Conservation (phyloP, 176 grass and related monocot species). For the Cenchrus purpureus region DNA sequence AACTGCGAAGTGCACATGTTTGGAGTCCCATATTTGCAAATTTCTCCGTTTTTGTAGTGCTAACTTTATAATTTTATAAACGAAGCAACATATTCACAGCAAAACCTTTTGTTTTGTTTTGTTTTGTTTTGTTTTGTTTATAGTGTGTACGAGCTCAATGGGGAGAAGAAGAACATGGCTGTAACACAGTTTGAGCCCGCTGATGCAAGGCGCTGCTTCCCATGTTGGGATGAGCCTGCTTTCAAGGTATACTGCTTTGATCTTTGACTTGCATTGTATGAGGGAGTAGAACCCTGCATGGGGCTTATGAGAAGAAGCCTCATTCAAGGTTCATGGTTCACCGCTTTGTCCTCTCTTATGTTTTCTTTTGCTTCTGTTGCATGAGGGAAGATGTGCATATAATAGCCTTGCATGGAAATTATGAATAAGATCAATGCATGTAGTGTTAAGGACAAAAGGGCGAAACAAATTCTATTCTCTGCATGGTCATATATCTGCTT, state of each 20-base stretch:
- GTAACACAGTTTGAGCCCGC: slow-evolving; percentile 92
- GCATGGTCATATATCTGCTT: not conserved
- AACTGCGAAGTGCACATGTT: no score
- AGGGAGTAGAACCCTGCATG: not conserved
- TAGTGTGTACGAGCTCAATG: slow-evolving; percentile 85
- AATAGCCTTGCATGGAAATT: not conserved
- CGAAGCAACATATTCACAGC: slow-evolving; percentile 23
- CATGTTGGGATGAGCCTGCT: slow-evolving; percentile 94
- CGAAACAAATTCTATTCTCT: not conserved
- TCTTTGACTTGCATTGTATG: slow-evolving; percentile 15
- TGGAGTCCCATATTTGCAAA: no score
- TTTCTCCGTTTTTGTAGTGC: not conserved
- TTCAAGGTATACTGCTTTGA: slow-evolving; percentile 64
- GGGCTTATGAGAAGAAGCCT: not conserved
- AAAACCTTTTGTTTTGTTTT: not conserved
- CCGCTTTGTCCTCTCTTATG: not conserved
- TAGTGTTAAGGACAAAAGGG: not conserved
- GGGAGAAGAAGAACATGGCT: slow-evolving; percentile 91
- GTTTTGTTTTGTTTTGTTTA: slow-evolving; percentile 9
- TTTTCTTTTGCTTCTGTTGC: slow-evolving; percentile 6
- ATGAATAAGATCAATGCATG: not conserved
- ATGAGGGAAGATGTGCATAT: not conserved
- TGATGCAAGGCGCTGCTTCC: slow-evolving; percentile 82
- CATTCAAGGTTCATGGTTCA: not conserved
- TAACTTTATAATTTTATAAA: slow-evolving; percentile 5